Evolutionary conservation across 257 asterid species (phyloP).

Genomic region (Salvia rosmarinus): DNA sequence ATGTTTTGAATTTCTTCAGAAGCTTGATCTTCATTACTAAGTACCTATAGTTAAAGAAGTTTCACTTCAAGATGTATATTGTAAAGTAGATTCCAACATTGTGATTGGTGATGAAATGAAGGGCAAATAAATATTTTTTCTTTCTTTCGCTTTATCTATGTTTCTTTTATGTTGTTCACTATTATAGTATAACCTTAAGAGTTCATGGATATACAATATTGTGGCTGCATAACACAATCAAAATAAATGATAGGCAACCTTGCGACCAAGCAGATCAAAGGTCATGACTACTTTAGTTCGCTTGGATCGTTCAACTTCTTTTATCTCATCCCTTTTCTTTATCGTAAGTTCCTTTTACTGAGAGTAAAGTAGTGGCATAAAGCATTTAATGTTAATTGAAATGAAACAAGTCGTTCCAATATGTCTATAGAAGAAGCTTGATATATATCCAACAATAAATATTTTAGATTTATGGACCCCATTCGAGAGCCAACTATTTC

Average conservation of each 20-base stretch:
- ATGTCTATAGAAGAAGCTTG: not conserved
- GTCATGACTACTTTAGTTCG: constrained; percentile 78
- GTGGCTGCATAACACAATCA: not conserved
- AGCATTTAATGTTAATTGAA: not conserved
- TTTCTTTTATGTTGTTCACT: no score
- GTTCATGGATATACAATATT: not conserved
- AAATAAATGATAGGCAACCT: constrained; percentile 52
- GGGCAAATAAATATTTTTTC: no score
- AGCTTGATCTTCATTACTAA: constrained; percentile 78
- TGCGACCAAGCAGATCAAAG: constrained; percentile 93
- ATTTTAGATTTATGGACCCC: constrained; percentile 55
- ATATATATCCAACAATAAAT: no score
- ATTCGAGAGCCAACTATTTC: constrained; percentile 77
- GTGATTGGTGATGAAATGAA: no score
- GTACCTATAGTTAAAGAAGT: constrained; percentile 59
- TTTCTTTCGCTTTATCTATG: no score
- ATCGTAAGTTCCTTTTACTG: constrained; percentile 86
- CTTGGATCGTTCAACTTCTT: constrained; percentile 79
- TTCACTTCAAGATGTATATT: not conserved
- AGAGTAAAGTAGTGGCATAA: constrained; percentile 27
- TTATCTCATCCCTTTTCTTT: constrained; percentile 79
- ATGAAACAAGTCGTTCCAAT: not conserved
- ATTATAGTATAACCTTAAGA: not conserved
- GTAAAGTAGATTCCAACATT: no score
- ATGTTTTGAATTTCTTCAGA: constrained; percentile 64